Evolutionary conservation across 495 filamentous ascomycete genomes (phyloP), one percentile per base, ranked within the genome.

Genomic region (Xeromyces bisporus): DNA sequence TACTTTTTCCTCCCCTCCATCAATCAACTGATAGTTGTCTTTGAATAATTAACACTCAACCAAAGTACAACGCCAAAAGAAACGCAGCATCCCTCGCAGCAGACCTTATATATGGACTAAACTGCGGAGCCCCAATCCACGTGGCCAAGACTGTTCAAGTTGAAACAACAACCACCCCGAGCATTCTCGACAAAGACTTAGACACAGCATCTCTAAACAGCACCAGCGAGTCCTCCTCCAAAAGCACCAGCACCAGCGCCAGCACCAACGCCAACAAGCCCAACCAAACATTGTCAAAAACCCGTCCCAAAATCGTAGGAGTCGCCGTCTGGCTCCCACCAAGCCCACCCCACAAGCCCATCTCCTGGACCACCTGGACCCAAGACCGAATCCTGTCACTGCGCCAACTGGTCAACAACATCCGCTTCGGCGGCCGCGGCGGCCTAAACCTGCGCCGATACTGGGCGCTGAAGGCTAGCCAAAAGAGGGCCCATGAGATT

Each of bases 291-390:
- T 31, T 8, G 16, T 21, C 3, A 28, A 38, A 10, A 5, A 9
- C 4, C 20, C 20, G 20, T 9, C 20, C 20, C 20, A 4, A 9
- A 21, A 59, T 80, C 23, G 60, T 77, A 36, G 75, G 75, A 4
- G 62, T 73, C 31, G 61, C 67, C 31, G 75, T 71, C 62, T 80
- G 75, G 75, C 54, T 71, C 28, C 58, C 62, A 0, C 75, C 75
- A 0, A 50, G 50, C 11, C 44, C 43, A 2, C 41, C 45, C 1
- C 47, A 41, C 14, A 31, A 50, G 26, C 50, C 59, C 4, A 47
- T 56, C 28, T 56, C 52, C 27, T 77, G 73, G 67, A 41, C 51
- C n/a, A 51, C 59, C 25, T 75, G 64, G 62, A 41, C 59, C 3
- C 67, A 73, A 26, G 53, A 48, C 32, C 76, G 71, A 66, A 53